Evolutionary conservation across 2,329 filamentous ascomycete species (phyloP), one percentile per base, ranked within the genome.

Genomic region (Incumbomyces lentus): DNA sequence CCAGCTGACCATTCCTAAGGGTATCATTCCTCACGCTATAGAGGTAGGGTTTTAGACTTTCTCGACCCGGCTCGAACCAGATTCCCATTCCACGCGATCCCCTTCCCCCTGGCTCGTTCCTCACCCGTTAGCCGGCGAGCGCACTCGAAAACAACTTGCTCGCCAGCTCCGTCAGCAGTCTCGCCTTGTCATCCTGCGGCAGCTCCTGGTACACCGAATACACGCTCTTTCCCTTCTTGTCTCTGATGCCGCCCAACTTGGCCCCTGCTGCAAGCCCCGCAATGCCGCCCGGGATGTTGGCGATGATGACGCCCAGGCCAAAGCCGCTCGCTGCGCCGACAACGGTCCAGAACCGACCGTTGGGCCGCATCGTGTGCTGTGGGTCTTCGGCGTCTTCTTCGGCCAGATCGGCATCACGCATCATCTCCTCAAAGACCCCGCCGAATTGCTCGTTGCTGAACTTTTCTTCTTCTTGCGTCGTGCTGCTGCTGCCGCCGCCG

Each of bases 221-320:
- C 5, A 98, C 92, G 61, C 86, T 94, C 80, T 95, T 96, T 17
- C 89, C 89, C 67, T 81, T 88, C 29, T 84, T 80, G 67, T 98
- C 92, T 47, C 92, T 74, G 16, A 98, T 78, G 6, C 86, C 86
- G 1, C 92, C 92, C n/a, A 96, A 68, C 43, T 89, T 70, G 67
- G 95, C 96, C 10, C 92, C 92, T 0, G 89, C 90, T 2, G 95
- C 89, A 2, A 86, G 87, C 2, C 92, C 92, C 0, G 90, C 90
- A 32, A 96, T 65, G 59, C 90, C 75, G 0, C 92, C 92, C 0
- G 90, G 86, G 40, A 95, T 79, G 62, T 96, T 96, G 22, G 83
- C 92, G 19, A 96, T 76, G 56, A 98, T 98, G 64, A 96, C 96
- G 0, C 92, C 92, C 63, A 98, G 76, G 2, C 87, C 86, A 11